Evolutionary conservation across 176 grass and related monocot genomes (phyloP).

Genomic region (Alopecurus myosuroides): DNA sequence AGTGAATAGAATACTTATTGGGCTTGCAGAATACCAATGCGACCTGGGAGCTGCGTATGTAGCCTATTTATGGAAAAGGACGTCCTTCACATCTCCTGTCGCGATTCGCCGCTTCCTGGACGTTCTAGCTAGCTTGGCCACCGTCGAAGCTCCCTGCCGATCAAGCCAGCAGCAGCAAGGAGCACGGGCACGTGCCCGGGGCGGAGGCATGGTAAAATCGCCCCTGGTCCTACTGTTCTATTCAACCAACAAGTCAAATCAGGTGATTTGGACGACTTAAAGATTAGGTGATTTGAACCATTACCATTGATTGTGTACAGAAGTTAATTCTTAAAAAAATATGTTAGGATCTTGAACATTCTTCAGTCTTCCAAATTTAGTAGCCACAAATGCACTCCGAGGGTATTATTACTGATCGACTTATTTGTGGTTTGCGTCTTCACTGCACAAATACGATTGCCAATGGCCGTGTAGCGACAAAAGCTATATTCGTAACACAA

Average conservation of each 20-base stretch:
- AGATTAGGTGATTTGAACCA: neutral
- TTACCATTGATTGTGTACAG: neutral
- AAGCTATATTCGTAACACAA: neutral
- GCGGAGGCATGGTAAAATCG: too few relatives aligned
- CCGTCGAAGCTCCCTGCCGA: too few relatives aligned
- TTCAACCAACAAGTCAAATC: neutral
- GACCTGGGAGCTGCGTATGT: too few relatives aligned
- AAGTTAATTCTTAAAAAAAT: neutral
- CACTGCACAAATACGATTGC: neutral
- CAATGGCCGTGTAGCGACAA: neutral
- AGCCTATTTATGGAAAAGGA: too few relatives aligned
- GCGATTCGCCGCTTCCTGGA: too few relatives aligned
- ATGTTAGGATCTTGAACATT: neutral
- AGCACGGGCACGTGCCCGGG: too few relatives aligned
- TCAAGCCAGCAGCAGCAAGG: too few relatives aligned
- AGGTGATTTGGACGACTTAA: neutral
- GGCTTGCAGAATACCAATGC: too few relatives aligned
- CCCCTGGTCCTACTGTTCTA: neutral
- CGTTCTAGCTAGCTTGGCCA: too few relatives aligned
- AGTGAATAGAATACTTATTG: too few relatives aligned
- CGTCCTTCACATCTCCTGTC: too few relatives aligned
- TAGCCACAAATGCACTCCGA: neutral
- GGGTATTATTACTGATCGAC: neutral
- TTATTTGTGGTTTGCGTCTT: neutral
- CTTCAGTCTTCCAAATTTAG: neutral